Evolutionary conservation across 768 basidiomycete genomes (phyloP), one percentile per base, ranked within the genome.

Genomic region (Porpolomopsis calyptriformis): DNA sequence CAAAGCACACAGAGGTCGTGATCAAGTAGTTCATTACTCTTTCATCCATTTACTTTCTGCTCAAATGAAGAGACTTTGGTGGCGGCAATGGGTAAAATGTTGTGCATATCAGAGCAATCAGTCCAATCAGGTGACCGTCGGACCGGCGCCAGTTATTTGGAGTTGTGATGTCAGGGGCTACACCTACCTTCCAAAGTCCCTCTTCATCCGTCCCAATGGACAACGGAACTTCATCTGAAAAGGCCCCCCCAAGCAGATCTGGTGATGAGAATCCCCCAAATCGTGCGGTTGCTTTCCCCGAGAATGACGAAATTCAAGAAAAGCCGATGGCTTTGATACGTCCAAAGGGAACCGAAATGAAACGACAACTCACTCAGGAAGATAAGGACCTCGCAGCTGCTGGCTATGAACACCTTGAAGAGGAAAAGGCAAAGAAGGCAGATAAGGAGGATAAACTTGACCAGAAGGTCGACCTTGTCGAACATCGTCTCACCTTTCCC

Each of bases 331-430:
- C 53, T 41, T 43, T 48, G 34, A 22, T 58, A 25, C 72, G 76
- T 38, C 74, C 73, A 27, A 71, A 71, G 50, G 78, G 78, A 11
- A 68, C 71, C 40, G 78, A 78, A 56, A 71, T 80, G 73, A 74
- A 72, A 49, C 70, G 74, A 44, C 72, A 78, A 46, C 59, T 80
- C 57, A 81, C 80, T n/a, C 70, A 76, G 53, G 80, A 82, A 56
- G 79, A 82, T 47, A 74, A 69, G 52, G 76, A 78, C 40, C 72
- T 83, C 40, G 77, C 78, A 11, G 77, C 73, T 2, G 80, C 80
- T n/a, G 79, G 79, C 1, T 83, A 83, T 56, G 77, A 77, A 42
- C 77, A 80, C 55, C 65, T 83, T 22, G 64, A 72, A 24, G 64
- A 68, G 49, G 64, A 70, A 44, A 72, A 73, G 50, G 53, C 56